Conservation (phyloP, 225 moss, liverwort and hornwort species). For the Sphagnum contortum region DNA sequence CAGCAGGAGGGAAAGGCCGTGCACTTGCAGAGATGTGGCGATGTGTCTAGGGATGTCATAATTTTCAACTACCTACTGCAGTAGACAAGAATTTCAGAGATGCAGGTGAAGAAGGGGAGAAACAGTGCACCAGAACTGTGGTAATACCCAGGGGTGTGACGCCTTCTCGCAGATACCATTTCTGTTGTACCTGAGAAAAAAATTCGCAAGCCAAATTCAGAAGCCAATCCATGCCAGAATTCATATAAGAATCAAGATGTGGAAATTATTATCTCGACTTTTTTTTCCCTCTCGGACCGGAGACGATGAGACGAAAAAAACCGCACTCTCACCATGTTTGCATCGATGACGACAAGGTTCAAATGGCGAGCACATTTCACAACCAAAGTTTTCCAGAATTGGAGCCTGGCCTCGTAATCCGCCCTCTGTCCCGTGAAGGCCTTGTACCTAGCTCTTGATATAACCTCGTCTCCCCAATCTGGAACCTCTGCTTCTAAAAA, state of each 20-base stretch:
- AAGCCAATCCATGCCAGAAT: neutral
- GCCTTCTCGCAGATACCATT: constrained; percentile 88
- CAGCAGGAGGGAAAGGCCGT: too few relatives aligned
- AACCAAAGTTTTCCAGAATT: constrained; percentile 72
- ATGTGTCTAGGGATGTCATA: too few relatives aligned
- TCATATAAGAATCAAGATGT: too few relatives aligned
- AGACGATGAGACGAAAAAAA: neutral
- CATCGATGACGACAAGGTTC: constrained; percentile 54
- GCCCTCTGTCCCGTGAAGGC: constrained; percentile 76
- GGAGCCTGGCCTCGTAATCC: constrained; percentile 75
- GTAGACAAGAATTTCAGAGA: too few relatives aligned
- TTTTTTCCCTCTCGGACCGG: too few relatives aligned
- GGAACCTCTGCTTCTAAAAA: constrained; percentile 60
- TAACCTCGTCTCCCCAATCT: constrained; percentile 78
- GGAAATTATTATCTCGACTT: too few relatives aligned
- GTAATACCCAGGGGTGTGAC: constrained; percentile 74
- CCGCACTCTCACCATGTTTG: constrained; percentile 28
- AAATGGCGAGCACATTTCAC: constrained; percentile 60
- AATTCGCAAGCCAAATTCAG: constrained; percentile 1
- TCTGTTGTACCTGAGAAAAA: constrained; percentile 62
- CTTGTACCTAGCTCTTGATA: constrained; percentile 71
- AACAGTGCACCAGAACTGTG: constrained; percentile 57
- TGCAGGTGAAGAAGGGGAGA: neutral
- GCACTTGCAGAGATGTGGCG: too few relatives aligned
- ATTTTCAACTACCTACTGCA: too few relatives aligned